phyloP scores from a whole-genome alignment of 805 yeast species.

The Suhomyces sp. region DNA sequence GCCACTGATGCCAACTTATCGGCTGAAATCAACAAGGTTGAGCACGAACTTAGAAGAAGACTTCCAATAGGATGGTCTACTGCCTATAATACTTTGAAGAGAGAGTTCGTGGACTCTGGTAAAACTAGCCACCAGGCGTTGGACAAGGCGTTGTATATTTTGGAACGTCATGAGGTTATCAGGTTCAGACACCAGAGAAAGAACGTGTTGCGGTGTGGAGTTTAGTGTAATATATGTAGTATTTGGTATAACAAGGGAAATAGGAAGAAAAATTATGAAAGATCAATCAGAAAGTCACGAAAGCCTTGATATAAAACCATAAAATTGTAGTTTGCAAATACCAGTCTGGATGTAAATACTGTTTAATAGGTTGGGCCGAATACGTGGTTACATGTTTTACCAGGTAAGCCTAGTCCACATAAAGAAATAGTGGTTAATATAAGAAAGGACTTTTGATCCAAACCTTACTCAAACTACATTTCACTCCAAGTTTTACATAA shows the following conservation, averaged over 20 bases:
- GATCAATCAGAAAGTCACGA: too few relatives aligned
- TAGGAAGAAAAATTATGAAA: neutral
- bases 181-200: constrained; percentile 86
- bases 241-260: neutral
- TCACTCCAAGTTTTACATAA: too few relatives aligned
- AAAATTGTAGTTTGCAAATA: too few relatives aligned
- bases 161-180: constrained; percentile 86
- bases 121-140: constrained; percentile 66
- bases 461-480: too few relatives aligned
- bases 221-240: constrained; percentile 26
- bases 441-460: too few relatives aligned
- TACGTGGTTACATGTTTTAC: too few relatives aligned
- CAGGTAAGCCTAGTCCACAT: too few relatives aligned
- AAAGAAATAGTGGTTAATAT: too few relatives aligned
- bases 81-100: constrained; percentile 73
- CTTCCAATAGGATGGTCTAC: constrained; percentile 97
- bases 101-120: constrained; percentile 73
- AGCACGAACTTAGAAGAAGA: constrained; percentile 81
- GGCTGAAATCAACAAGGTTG: constrained; percentile 74
- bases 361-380: too few relatives aligned
- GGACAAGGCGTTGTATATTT: constrained; percentile 74
- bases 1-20: constrained; percentile 54
- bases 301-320: too few relatives aligned
- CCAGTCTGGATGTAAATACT: too few relatives aligned
- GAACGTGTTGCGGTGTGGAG: constrained; percentile 73